Percentiles rank a stretch among this genome's conserved stretches.
Conservation (phyloP, 306 rosid genomes). For the Trifolium repens region DNA sequence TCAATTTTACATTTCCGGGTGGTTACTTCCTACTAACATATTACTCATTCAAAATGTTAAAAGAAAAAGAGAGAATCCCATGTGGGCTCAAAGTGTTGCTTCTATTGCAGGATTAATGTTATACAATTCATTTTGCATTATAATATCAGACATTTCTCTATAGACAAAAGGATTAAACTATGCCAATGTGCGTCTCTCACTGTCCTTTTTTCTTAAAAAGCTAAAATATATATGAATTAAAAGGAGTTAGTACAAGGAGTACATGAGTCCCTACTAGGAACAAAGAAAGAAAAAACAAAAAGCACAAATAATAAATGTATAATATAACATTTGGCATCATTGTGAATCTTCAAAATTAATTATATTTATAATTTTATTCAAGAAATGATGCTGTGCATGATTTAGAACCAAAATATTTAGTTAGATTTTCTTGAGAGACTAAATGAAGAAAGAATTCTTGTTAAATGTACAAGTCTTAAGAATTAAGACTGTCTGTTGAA, state of each 20-base stretch:
- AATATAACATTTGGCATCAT: too few species aligned
- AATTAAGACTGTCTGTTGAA: neutral
- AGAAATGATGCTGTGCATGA: conserved; percentile 3
- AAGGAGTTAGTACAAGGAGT: too few species aligned
- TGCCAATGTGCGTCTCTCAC: neutral
- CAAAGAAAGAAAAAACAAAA: too few species aligned
- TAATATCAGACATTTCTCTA: conserved; percentile 20
- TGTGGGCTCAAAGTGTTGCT: conserved; percentile 7
- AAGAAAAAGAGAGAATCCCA: neutral
- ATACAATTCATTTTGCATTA: conserved; percentile 31
- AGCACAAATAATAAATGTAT: too few species aligned
- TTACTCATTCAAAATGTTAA: conserved; percentile 5
- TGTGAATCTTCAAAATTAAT: conserved; percentile 8
- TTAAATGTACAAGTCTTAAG: conserved; percentile 15
- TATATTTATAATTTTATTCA: conserved; percentile 11
- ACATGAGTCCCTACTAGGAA: too few species aligned
- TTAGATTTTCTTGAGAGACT: conserved; percentile 11
- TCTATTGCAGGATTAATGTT: conserved; percentile 5
- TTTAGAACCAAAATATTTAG: conserved; percentile 31
- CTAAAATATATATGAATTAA: too few species aligned
- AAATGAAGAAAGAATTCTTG: conserved; percentile 15
- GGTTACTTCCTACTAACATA: conserved; percentile 32
- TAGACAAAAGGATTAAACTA: conserved; percentile 21
- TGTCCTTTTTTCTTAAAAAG: too few species aligned
- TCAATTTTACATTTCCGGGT: conserved; percentile 32